Evolutionary conservation across 805 yeast genomes (phyloP).

Genomic region (Starmerella geochares): DNA sequence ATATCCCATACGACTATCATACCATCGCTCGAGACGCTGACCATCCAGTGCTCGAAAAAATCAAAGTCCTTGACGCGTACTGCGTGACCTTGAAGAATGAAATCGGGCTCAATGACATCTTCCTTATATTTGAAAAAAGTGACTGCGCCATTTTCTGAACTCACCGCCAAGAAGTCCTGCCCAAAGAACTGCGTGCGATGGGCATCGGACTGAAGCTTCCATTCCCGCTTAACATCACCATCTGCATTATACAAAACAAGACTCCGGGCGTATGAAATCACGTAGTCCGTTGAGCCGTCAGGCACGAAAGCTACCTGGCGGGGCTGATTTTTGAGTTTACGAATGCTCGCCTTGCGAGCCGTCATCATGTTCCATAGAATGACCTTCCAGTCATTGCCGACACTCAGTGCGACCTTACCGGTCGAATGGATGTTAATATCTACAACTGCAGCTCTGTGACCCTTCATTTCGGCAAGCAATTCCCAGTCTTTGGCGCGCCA

Average conservation of each 20-base stretch:
- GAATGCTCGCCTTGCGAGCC: slow-evolving; percentile 77
- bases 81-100: slow-evolving; percentile 67
- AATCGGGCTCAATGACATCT: slow-evolving; percentile 34
- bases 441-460: slow-evolving; percentile 73
- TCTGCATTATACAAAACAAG: slow-evolving; percentile 36
- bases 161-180: slow-evolving; percentile 50
- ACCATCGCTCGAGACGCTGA: slow-evolving; percentile 88
- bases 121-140: slow-evolving; percentile 38
- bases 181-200: slow-evolving; percentile 54
- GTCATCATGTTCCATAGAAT: slow-evolving; percentile 96
- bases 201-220: slow-evolving; percentile 42
- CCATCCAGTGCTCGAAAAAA: slow-evolving; percentile 43
- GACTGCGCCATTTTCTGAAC: slow-evolving; percentile 63
- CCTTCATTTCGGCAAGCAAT: slow-evolving; percentile 73
- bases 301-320: slow-evolving; percentile 43
- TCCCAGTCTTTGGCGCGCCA: slow-evolving; percentile 99
- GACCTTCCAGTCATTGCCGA: slow-evolving; percentile 72
- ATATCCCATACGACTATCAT: slow-evolving; percentile 85
- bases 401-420: slow-evolving; percentile 82
- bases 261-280: slow-evolving; percentile 51
- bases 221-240: slow-evolving; percentile 35
- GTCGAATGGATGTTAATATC: slow-evolving; percentile 84
- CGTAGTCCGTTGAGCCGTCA: slow-evolving; percentile 56
- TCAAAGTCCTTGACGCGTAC: slow-evolving; percentile 74
- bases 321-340: slow-evolving; percentile 38